These are phyloP conservation scores for Scheffersomyces coipomensis DNA, from an alignment of 805 yeast species.

Conservation along the genomic window DNA sequence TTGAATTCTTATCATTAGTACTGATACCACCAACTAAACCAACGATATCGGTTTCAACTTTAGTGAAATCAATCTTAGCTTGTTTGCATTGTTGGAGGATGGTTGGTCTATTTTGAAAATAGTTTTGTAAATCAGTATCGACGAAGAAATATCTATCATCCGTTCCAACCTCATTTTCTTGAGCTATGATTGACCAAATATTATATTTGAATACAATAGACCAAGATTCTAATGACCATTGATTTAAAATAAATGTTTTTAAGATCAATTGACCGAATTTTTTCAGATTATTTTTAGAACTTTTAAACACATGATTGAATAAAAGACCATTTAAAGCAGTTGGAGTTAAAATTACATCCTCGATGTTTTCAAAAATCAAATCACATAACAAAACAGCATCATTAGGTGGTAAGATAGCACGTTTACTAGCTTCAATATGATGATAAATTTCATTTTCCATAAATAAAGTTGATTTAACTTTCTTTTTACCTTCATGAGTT, in stretches of 20 bases:
- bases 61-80: conserved; percentile 49
- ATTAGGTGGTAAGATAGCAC: conserved; percentile 61
- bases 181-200: conserved; percentile 30
- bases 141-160: conserved; percentile 32
- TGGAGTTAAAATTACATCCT: conserved; percentile 23
- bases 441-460: conserved; percentile 62
- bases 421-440: conserved; percentile 33
- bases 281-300: conserved; percentile 43
- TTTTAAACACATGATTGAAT: conserved; percentile 39
- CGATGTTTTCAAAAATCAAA: conserved; percentile 12
- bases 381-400: conserved; percentile 43
- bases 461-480: conserved; percentile 35
- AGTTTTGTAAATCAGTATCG: conserved; percentile 27
- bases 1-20: conserved; percentile 50
- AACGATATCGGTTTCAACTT: conserved; percentile 58
- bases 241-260: conserved; percentile 64
- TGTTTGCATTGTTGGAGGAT: conserved; percentile 44
- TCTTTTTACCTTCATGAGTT: conserved; percentile 31
- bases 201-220: conserved; percentile 50
- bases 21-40: conserved; percentile 50
- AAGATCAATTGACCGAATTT: conserved; percentile 55
- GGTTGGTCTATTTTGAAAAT: conserved; percentile 36
- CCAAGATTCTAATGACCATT: conserved; percentile 44
- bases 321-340: conserved; percentile 21
- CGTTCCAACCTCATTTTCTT: conserved; percentile 19